phyloP scores from a whole-genome alignment of 441 rosid species.

The Arabidopsis lyrata region DNA sequence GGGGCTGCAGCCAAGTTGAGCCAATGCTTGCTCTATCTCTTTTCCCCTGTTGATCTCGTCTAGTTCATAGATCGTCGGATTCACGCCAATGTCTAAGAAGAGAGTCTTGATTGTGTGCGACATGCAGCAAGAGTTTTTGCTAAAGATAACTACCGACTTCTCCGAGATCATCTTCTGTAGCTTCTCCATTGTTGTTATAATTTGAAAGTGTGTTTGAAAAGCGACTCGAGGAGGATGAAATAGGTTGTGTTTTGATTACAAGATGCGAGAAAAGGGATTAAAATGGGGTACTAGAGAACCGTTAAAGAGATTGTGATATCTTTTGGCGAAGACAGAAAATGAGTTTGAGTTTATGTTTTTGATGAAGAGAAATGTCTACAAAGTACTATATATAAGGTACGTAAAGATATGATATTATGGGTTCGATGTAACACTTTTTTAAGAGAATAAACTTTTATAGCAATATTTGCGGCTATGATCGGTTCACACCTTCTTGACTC shows the following conservation, averaged over 20 bases:
- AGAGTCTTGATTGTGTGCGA: slow-evolving; percentile 75
- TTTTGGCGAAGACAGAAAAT: slow-evolving; percentile 19
- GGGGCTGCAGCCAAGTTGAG: slow-evolving; percentile 62
- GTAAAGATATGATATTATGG: slow-evolving; percentile 3
- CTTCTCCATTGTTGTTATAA: slow-evolving; percentile 59
- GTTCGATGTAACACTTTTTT: slow-evolving; percentile 13
- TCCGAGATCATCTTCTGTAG: slow-evolving; percentile 60
- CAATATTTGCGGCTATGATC: neutral
- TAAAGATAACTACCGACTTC: slow-evolving; percentile 85
- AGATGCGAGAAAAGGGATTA: slow-evolving; percentile 1
- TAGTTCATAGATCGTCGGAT: slow-evolving; percentile 68
- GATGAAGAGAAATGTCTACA: slow-evolving; percentile 12
- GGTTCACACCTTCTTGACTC: slow-evolving; percentile 17
- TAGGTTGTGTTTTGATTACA: neutral
- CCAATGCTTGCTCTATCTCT: slow-evolving; percentile 74
- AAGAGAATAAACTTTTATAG: slow-evolving; percentile 28
- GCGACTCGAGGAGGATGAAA: neutral
- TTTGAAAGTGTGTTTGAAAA: neutral
- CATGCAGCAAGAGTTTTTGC: slow-evolving; percentile 77
- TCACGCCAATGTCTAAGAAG: slow-evolving; percentile 68
- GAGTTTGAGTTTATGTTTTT: slow-evolving; percentile 25
- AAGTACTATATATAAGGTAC: slow-evolving; percentile 22
- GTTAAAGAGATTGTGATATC: neutral
- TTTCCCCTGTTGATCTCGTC: slow-evolving; percentile 66
- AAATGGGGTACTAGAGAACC: neutral